Evolutionary conservation across 1,139 yeast genomes (phyloP), one percentile per base, ranked within the genome.

Genomic region (Insectozyma bohioensis): DNA sequence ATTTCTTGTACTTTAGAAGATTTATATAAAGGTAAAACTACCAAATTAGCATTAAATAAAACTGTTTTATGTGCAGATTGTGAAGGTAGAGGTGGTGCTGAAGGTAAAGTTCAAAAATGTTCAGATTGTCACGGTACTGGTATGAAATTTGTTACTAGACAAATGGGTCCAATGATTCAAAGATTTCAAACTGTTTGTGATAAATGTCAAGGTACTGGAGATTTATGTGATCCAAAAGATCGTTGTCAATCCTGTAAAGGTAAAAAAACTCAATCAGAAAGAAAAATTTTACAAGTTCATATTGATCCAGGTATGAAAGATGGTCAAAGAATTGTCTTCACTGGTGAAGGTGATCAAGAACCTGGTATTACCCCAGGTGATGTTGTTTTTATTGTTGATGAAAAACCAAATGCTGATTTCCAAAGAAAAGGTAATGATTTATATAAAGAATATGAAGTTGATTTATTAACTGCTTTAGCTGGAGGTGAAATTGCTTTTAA

Each of bases 141-240:
- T 77, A 71, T 84, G 63, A 86, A 80, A 64, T 84, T 92, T 50
- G 84, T 90, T 50, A 87, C 97, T 38, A 85, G 96, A 72, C 97
- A 92, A 66, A 90, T 92, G 97, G 99, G 99, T 49, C 97, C 96
- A 46, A 88, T 92, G 94, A 84, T 92, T 54, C 99, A 92, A 72
- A 82, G 97, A 73, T 85, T 85, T 79, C 98, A 92, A 70, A 82
- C 95, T 25, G 82, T 80, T 38, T 92, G 99, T 83, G 94, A 86
- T 48, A 82, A 68, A 42, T 92, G 99, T 81, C 69, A 78, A 48
- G 98, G 97, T 58, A 74, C 84, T 41, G 99, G 99, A 58, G 95
- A 85, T 59, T 84, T 83, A 46, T 77, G 88, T 57, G 82, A 84
- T 59, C 77, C 90, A 40, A 85, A 85, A 69, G 96, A 88, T 66